phyloP scores from a whole-genome alignment of 1,139 yeast genomes.

The Debaryomycetaceae sp. region DNA sequence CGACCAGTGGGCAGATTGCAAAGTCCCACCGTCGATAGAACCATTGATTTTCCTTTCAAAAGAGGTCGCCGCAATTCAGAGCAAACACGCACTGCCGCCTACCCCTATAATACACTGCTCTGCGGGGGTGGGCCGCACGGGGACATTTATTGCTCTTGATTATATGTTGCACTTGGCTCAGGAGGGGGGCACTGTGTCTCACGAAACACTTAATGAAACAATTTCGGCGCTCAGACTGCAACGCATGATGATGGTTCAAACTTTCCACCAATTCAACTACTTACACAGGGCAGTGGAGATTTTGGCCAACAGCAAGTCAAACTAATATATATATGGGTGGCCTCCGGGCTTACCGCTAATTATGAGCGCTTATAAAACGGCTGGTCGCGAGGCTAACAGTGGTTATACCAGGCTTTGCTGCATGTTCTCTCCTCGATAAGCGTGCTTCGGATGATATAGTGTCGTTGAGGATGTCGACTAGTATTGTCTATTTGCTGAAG shows the following conservation, averaged over 20 bases:
- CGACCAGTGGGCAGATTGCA: slow-evolving; percentile 55
- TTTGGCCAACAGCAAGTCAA: neutral
- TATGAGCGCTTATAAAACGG: too few species aligned
- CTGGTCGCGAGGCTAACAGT: too few species aligned
- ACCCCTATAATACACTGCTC: slow-evolving; percentile 66
- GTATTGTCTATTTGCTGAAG: too few species aligned
- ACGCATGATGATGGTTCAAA: slow-evolving; percentile 69
- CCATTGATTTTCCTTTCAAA: slow-evolving; percentile 33
- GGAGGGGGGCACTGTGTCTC: slow-evolving; percentile 1
- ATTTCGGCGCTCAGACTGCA: slow-evolving; percentile 47
- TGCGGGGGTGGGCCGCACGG: slow-evolving; percentile 87
- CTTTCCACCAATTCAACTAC: slow-evolving; percentile 50
- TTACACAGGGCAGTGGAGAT: slow-evolving; percentile 27
- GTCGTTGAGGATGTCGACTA: too few species aligned
- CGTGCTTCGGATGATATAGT: too few species aligned
- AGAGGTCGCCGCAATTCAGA: slow-evolving; percentile 8
- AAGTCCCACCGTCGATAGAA: slow-evolving; percentile 38
- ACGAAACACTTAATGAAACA: slow-evolving; percentile 26
- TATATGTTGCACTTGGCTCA: slow-evolving; percentile 26
- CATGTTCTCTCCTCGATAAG: too few species aligned
- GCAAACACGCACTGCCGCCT: slow-evolving; percentile 1
- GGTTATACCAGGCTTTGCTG: too few species aligned
- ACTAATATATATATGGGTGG: too few species aligned
- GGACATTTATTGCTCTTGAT: slow-evolving; percentile 71
- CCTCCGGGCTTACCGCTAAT: too few species aligned